These are phyloP conservation scores for Penicillium ochrochloron DNA, from an alignment of 495 filamentous ascomycete species.

Conservation along the genomic window DNA sequence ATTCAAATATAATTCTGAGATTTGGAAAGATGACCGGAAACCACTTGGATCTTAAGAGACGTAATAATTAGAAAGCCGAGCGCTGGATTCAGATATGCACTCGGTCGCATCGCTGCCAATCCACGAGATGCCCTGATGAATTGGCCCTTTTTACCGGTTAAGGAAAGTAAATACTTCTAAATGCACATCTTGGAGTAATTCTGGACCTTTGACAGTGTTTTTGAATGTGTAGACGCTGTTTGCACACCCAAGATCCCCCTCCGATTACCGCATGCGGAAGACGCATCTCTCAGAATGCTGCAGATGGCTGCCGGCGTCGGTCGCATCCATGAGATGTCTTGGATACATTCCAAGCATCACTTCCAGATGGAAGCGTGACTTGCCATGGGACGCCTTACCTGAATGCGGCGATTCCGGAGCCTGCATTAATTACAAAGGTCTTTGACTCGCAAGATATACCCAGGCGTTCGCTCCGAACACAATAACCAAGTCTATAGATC, in stretches of 20 bases:
- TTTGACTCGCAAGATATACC: constrained; percentile 15
- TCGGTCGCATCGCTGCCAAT: not conserved
- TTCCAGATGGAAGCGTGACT: not conserved
- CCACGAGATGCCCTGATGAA: not conserved
- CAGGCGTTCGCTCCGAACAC: not conserved
- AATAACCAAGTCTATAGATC: not conserved
- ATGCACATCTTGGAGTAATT: not conserved
- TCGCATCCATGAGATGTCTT: constrained; percentile 15
- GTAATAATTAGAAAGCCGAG: not conserved
- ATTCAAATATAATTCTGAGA: not conserved
- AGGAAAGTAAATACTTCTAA: not conserved
- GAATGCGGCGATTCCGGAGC: constrained; percentile 12
- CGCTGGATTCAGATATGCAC: constrained; percentile 9
- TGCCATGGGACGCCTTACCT: not conserved
- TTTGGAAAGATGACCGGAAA: not conserved
- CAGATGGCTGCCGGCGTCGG: constrained; percentile 4
- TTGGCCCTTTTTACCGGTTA: not conserved
- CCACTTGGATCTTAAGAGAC: not conserved
- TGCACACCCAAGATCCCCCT: not conserved
- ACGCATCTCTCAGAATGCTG: not conserved
- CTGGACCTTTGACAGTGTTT: not conserved
- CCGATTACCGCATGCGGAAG: constrained; percentile 34
- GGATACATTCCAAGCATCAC: constrained; percentile 23
- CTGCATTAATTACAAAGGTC: not conserved
- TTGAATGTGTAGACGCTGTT: constrained; percentile 1